Evolutionary conservation across 2,329 filamentous ascomycete species (phyloP).

Genomic region (Aspergillus awamori): DNA sequence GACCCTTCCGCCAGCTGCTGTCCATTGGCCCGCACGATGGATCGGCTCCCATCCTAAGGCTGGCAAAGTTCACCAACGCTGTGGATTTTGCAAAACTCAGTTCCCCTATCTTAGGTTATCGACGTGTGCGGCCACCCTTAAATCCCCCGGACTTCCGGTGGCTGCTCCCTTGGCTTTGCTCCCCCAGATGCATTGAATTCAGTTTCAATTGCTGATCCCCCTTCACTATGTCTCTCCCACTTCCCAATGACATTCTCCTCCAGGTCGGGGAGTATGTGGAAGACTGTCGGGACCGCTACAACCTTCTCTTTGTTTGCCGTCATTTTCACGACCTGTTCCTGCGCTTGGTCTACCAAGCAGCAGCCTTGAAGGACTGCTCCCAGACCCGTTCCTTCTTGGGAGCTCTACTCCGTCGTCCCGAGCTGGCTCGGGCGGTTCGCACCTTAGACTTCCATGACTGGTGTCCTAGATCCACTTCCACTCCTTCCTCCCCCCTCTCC

Average conservation of each 20-base stretch:
- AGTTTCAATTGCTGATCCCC: slow-evolving; percentile 4
- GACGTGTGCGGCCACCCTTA: slow-evolving; percentile 1
- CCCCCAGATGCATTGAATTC: slow-evolving; percentile 8
- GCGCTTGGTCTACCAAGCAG: slow-evolving; percentile 26
- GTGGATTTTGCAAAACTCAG: slow-evolving; percentile 11
- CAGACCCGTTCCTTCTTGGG: slow-evolving; percentile 27
- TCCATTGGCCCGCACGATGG: slow-evolving; percentile 15
- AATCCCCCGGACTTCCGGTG: slow-evolving; percentile 2
- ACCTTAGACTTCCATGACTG: slow-evolving; percentile 28
- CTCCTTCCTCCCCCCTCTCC: neutral
- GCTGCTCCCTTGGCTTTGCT: neutral
- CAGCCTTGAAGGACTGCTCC: slow-evolving; percentile 20
- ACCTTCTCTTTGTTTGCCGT: slow-evolving; percentile 29
- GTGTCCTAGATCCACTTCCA: slow-evolving; percentile 10
- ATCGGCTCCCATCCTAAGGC: slow-evolving; percentile 11
- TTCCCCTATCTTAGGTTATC: slow-evolving; percentile 9
- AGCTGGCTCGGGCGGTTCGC: slow-evolving; percentile 28
- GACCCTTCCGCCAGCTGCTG: slow-evolving; percentile 19
- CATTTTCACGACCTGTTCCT: slow-evolving; percentile 34
- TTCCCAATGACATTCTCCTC: slow-evolving; percentile 36
- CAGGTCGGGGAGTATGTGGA: slow-evolving; percentile 32
- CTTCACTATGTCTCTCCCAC: slow-evolving; percentile 25
- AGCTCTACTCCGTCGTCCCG: slow-evolving; percentile 24
- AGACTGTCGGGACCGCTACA: slow-evolving; percentile 29
- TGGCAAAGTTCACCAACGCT: neutral